These are phyloP conservation scores for Wallacemonas sp. DNA, from an alignment of 208 protist genomes.

Conservation along the genomic window DNA sequence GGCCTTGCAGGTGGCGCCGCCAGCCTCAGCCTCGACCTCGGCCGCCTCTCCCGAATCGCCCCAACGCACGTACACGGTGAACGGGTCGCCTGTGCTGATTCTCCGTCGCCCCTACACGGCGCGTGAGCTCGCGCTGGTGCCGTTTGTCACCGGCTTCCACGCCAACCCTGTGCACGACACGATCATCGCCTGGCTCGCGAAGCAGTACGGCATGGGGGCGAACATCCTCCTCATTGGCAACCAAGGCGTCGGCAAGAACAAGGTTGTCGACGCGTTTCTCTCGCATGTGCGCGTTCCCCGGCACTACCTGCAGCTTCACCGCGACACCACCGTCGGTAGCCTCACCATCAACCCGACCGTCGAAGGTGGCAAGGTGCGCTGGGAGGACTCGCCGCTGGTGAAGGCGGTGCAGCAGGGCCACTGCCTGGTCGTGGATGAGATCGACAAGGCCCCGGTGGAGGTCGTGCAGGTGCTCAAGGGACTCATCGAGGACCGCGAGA, in stretches of 20 bases:
- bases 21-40: neutral
- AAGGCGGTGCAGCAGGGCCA: slow-evolving; percentile 89
- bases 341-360: slow-evolving; percentile 92
- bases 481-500: slow-evolving; percentile 87
- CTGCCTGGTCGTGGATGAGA: slow-evolving; percentile 96
- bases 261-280: slow-evolving; percentile 93
- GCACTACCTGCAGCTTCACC: slow-evolving; percentile 97
- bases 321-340: slow-evolving; percentile 91
- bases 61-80: slow-evolving; percentile 39
- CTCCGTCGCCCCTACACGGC: slow-evolving; percentile 55
- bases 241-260: slow-evolving; percentile 97
- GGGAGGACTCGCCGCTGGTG: slow-evolving; percentile 94
- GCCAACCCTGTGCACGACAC: slow-evolving; percentile 85
- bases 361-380: slow-evolving; percentile 85
- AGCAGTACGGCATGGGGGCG: slow-evolving; percentile 80
- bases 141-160: slow-evolving; percentile 88
- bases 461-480: slow-evolving; percentile 90
- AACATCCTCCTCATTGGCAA: slow-evolving; percentile 95
- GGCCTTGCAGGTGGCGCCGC: neutral
- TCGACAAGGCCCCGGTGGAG: slow-evolving; percentile 96
- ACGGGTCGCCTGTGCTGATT: slow-evolving; percentile 41
- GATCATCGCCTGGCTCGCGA: slow-evolving; percentile 85
- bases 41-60: neutral
- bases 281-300: slow-evolving; percentile 82
- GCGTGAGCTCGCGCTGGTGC: slow-evolving; percentile 81